Evolutionary conservation across 768 basidiomycete genomes (phyloP).

Genomic region (Tylopilus balloui): DNA sequence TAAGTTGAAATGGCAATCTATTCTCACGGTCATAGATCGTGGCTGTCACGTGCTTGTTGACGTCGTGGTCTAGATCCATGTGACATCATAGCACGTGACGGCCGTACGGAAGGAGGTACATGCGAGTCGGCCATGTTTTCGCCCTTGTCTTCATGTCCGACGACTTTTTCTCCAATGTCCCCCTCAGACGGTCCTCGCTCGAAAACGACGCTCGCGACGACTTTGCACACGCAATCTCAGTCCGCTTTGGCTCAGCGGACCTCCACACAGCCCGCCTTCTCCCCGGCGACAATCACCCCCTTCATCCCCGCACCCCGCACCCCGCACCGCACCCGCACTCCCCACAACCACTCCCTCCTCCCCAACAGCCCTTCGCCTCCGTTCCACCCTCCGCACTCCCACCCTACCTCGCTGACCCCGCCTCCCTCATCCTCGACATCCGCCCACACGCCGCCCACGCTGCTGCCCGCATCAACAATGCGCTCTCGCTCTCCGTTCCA

Average conservation of each 20-base stretch:
- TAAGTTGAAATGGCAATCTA: neutral
- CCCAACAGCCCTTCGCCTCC: constrained; percentile 18
- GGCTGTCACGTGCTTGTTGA: constrained; percentile 21
- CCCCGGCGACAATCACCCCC: constrained; percentile 22
- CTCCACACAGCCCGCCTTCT: constrained; percentile 38
- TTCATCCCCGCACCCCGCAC: neutral
- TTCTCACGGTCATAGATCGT: constrained; percentile 3
- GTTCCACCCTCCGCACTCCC: constrained; percentile 31
- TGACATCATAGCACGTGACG: constrained; percentile 35
- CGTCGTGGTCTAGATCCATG: constrained; percentile 23
- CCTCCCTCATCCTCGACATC: constrained; percentile 77
- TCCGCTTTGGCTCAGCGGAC: constrained; percentile 39
- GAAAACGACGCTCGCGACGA: constrained; percentile 31
- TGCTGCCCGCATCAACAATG: constrained; percentile 57
- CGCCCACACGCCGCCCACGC: constrained; percentile 75
- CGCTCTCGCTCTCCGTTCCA: constrained; percentile 86
- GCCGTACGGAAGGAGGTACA: neutral
- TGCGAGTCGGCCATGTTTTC: neutral
- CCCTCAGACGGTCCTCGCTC: constrained; percentile 13
- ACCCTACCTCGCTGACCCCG: constrained; percentile 31
- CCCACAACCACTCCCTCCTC: neutral
- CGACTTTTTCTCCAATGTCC: constrained; percentile 43
- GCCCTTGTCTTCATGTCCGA: constrained; percentile 15
- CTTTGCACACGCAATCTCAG: constrained; percentile 54
- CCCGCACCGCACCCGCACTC: constrained; percentile 6